A percentile compares a stretch with the other conserved stretches of the same genome.
phyloP scores from a whole-genome alignment of 768 basidiomycete genomes.

The Candolleomyces eurysporus region DNA sequence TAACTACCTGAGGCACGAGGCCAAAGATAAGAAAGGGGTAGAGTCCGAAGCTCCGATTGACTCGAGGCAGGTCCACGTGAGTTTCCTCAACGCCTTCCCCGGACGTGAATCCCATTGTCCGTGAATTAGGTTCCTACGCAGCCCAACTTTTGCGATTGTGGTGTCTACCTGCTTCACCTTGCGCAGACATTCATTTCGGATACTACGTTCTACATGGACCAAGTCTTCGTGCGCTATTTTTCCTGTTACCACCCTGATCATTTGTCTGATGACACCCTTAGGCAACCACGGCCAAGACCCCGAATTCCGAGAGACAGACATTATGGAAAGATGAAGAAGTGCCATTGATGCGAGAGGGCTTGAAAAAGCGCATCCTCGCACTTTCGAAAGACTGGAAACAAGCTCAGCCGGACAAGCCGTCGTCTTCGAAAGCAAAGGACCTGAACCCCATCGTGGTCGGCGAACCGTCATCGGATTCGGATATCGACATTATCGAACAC shows the following conservation, averaged over 20 bases:
- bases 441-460: constrained; percentile 28
- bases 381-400: constrained; percentile 58
- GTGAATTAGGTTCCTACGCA: constrained; percentile 77
- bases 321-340: constrained; percentile 57
- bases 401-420: constrained; percentile 34
- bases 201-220: constrained; percentile 47
- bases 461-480: constrained; percentile 29
- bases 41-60: constrained; percentile 37
- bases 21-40: constrained; percentile 61
- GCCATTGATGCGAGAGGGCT: constrained; percentile 42
- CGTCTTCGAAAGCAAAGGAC: constrained; percentile 28
- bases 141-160: constrained; percentile 90
- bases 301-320: constrained; percentile 36
- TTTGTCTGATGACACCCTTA: not conserved
- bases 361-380: constrained; percentile 37
- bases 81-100: constrained; percentile 12
- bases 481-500: constrained; percentile 40
- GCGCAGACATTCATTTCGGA: constrained; percentile 71
- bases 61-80: constrained; percentile 48
- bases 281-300: constrained; percentile 26
- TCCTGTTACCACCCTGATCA: not conserved
- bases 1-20: constrained; percentile 74
- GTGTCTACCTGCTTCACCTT: constrained; percentile 88
- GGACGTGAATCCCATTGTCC: not conserved
- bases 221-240: constrained; percentile 43